Conservation (phyloP, 768 basidiomycete species). For the Leucocoprinus sp. region DNA sequence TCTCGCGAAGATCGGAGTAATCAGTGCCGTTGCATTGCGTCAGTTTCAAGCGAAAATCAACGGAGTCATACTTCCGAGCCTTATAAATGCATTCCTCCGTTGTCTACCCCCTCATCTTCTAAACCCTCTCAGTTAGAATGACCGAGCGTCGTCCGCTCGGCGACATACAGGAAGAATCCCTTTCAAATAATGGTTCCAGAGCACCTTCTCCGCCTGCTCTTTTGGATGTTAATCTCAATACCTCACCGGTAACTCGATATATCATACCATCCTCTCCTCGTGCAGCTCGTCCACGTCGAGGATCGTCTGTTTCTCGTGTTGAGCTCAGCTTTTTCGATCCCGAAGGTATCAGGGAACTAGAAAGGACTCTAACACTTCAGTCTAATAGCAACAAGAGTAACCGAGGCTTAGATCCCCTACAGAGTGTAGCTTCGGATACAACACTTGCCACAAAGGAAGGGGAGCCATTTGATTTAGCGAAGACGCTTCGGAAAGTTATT, state of each 20-base stretch:
- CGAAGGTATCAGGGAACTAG: slow-evolving; percentile 37
- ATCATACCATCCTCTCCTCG: not conserved
- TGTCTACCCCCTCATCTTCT: not conserved
- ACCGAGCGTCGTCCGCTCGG: slow-evolving; percentile 3
- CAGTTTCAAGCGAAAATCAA: not conserved
- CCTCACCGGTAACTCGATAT: not conserved
- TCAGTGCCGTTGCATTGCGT: not conserved
- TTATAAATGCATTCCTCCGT: not conserved
- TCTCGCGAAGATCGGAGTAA: not conserved
- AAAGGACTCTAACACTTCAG: slow-evolving; percentile 28
- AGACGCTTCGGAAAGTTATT: slow-evolving; percentile 21
- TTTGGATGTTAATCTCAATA: not conserved
- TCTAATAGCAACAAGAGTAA: slow-evolving; percentile 9
- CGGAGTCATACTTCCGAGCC: not conserved
- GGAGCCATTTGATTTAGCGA: slow-evolving; percentile 31
- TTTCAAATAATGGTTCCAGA: slow-evolving; percentile 1
- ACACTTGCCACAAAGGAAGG: slow-evolving; percentile 19
- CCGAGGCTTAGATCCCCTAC: not conserved
- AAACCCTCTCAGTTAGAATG: not conserved
- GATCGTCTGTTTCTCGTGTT: slow-evolving; percentile 27
- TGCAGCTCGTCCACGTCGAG: not conserved
- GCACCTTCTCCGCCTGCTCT: not conserved
- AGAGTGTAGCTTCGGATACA: not conserved
- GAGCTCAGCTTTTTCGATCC: slow-evolving; percentile 49
- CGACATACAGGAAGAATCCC: slow-evolving; percentile 10